Percentiles rank a stretch among this genome's conserved stretches.
phyloP scores from a whole-genome alignment of 1,284 basidiomycete species.

The Rhizoctonia solani region DNA sequence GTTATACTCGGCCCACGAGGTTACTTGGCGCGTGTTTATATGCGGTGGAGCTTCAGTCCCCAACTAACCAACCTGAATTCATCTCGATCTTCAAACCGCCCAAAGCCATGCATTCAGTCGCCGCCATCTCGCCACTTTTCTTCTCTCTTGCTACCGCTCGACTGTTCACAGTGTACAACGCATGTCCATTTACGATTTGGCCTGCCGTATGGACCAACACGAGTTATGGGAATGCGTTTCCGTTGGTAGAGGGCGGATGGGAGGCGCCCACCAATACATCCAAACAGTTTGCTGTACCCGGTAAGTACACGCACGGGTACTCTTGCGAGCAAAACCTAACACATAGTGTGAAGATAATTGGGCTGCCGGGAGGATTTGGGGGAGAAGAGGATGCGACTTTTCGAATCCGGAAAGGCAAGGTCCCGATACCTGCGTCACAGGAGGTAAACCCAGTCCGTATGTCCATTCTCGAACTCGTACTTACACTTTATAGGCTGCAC shows the following conservation, averaged over 20 bases:
- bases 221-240: slow-evolving; percentile 37
- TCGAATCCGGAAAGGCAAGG: slow-evolving; percentile 53
- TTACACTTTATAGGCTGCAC: slow-evolving; percentile 38
- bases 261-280: slow-evolving; percentile 47
- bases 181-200: too few relatives aligned
- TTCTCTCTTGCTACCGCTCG: slow-evolving; percentile 45
- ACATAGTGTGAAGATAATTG: slow-evolving; percentile 48
- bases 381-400: slow-evolving; percentile 54
- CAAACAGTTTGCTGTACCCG: slow-evolving; percentile 52
- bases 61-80: background rate
- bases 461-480: too few relatives aligned
- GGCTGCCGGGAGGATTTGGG: slow-evolving; percentile 56
- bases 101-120: background rate
- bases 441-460: slow-evolving; percentile 40
- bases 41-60: background rate
- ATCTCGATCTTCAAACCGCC: too few relatives aligned
- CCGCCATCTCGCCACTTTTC: slow-evolving; percentile 39
- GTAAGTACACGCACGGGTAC: background rate
- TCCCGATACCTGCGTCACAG: slow-evolving; percentile 58
- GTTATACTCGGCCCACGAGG: slow-evolving; percentile 14
- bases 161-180: slow-evolving; percentile 51
- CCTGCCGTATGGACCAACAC: slow-evolving; percentile 32
- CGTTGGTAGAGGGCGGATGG: slow-evolving; percentile 48
- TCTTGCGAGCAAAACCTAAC: background rate
- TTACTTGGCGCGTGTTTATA: slow-evolving; percentile 17